Evolutionary conservation across 306 rosid species (phyloP), one percentile per base, ranked within the genome.

Genomic region (Fragaria nilgerrensis): DNA sequence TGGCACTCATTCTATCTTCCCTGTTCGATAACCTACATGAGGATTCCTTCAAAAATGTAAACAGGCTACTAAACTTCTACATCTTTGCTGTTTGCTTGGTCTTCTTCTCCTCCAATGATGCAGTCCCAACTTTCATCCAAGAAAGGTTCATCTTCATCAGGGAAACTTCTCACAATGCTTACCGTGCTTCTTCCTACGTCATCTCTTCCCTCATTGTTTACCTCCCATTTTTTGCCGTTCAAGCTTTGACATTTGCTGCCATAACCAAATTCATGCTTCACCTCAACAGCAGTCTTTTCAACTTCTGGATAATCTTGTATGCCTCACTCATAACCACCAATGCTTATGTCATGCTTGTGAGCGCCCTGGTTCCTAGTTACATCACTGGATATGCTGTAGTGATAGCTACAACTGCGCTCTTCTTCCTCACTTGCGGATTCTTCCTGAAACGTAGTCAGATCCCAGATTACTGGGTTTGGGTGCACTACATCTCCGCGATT

Each of bases 101-200:
- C 49, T 94, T 94, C 97, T 90, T 92, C 49, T 92, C 98, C 43
- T 94, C 98, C 74, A 94, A 94, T 25, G 96, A 94, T 67, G 98
- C 97, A 9, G 97, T 94, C 68, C 98, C 98, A 6, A 87, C 94
- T 43, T 90, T 90, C 81, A 94, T 92, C 82, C 87, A 80, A 67
- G 96, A 94, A 74, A 86, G 97, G 77, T 92, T 92, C 93, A 89
- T 94, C 81, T 94, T 92, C 90, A 92, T 89, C 25, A 82, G 95
- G 84, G 93, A 94, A 80, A 85, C 96, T 45, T 94, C 98, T 9
- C 93, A 94, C 85, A 92, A 92, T 25, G 93, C 98, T 65, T 94
- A 94, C 27, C 93, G 97, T 17, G 93, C 98, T 63, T 94, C 97
- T 32, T 94, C 96, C 2, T 91, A 91, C 27, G 92, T 88, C 79